Evolutionary conservation across 2,329 filamentous ascomycete genomes (phyloP).

Genomic region (Aphanoascus verrucosus): DNA sequence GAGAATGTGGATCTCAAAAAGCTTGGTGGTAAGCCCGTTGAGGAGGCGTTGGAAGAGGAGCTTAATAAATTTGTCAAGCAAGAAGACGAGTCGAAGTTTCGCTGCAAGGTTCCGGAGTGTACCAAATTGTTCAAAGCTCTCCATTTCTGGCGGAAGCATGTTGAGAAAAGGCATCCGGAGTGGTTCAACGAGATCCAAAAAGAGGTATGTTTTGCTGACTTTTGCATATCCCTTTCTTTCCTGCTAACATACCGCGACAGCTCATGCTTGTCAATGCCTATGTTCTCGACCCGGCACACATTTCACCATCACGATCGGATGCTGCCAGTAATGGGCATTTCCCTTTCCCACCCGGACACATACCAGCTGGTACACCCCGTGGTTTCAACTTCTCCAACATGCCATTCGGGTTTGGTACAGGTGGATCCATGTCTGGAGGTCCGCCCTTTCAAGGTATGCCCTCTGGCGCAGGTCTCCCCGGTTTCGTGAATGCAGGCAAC

Average conservation of each 20-base stretch:
- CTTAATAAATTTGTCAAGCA: constrained; percentile 83
- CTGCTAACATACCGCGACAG: constrained; percentile 35
- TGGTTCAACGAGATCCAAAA: constrained; percentile 71
- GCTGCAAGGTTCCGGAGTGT: constrained; percentile 93
- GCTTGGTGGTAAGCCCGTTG: constrained; percentile 74
- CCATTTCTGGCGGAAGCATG: constrained; percentile 94
- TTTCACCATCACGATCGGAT: constrained; percentile 84
- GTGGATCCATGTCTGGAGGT: constrained; percentile 29
- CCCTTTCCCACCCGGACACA: constrained; percentile 65
- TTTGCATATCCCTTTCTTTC: not conserved
- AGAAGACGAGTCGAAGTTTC: constrained; percentile 92
- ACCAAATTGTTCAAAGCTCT: constrained; percentile 95
- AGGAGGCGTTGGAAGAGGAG: constrained; percentile 81
- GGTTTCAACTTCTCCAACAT: constrained; percentile 76
- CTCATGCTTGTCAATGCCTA: constrained; percentile 87
- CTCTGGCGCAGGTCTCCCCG: constrained; percentile 23
- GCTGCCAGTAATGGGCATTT: constrained; percentile 95
- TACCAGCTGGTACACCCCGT: constrained; percentile 71
- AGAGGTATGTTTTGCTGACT: constrained; percentile 53
- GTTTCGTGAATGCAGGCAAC: constrained; percentile 25
- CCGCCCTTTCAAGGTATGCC: constrained; percentile 26
- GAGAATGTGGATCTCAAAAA: constrained; percentile 79
- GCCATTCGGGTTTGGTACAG: constrained; percentile 48
- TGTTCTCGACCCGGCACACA: constrained; percentile 86
- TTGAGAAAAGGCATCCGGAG: constrained; percentile 87